Conservation (phyloP, 805 yeast species). For the Candida khao-thaluensis region DNA sequence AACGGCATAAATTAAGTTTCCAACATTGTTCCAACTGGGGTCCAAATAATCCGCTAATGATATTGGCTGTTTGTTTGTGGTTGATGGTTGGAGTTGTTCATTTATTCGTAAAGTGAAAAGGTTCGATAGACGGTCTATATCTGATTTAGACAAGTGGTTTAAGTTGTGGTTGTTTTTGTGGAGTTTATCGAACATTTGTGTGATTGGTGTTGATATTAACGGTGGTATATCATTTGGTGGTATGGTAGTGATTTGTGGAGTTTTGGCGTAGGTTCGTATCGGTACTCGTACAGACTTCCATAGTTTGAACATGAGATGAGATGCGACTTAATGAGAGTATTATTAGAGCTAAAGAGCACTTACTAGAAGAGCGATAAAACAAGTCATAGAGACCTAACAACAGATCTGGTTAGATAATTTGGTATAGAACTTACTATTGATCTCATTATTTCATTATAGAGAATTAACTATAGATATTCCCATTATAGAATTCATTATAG, state of each 20-base stretch:
- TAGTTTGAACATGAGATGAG: conserved; percentile 3
- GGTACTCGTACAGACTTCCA: background rate
- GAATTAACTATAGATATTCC: too few species aligned
- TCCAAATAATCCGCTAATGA: conserved; percentile 23
- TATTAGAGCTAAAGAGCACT: too few species aligned
- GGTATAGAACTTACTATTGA: too few species aligned
- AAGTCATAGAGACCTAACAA: too few species aligned
- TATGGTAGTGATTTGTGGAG: too few species aligned
- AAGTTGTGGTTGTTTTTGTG: background rate
- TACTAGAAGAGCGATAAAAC: too few species aligned
- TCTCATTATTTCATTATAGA: too few species aligned
- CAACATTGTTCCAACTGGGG: conserved; percentile 25
- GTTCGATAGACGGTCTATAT: background rate
- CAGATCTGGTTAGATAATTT: too few species aligned
- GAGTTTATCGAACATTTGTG: background rate
- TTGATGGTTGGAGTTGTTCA: conserved; percentile 1
- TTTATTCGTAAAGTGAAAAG: background rate
- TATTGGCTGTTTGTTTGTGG: background rate
- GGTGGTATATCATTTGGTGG: background rate
- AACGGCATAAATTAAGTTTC: conserved; percentile 21
- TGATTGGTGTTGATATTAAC: background rate
- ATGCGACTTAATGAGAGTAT: background rate
- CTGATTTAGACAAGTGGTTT: background rate
- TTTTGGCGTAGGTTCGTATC: background rate
- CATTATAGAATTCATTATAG: too few species aligned